A percentile compares a stretch with the other conserved stretches of the same genome.
These are phyloP conservation scores for Bruguiera hainesii DNA, from an alignment of 441 rosid genomes.

Conservation along the genomic window DNA sequence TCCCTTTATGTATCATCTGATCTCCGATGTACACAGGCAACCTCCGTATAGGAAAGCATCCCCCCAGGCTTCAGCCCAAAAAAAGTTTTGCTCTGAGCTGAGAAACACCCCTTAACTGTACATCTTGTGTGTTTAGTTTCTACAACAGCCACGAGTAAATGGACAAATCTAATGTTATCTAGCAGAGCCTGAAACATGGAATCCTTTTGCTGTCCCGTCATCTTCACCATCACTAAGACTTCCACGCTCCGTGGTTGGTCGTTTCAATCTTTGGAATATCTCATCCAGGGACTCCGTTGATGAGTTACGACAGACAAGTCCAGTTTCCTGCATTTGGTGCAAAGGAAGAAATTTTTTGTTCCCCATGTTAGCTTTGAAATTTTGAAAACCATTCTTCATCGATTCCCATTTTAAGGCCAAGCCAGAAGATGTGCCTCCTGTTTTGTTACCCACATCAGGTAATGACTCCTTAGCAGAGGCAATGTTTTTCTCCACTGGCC, in stretches of 20 bases:
- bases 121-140: conserved; percentile 23
- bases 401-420: conserved; percentile 71
- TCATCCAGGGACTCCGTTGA: conserved; percentile 72
- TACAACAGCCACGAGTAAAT: conserved; percentile 6
- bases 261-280: conserved; percentile 87
- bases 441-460: conserved; percentile 48
- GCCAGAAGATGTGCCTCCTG: conserved; percentile 53
- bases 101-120: conserved; percentile 25
- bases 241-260: conserved; percentile 45
- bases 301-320: conserved; percentile 34
- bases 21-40: conserved; percentile 6
- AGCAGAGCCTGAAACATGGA: conserved; percentile 21
- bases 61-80: conserved; percentile 12
- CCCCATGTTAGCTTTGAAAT: conserved; percentile 73
- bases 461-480: conserved; percentile 78
- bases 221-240: conserved; percentile 45
- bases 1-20: conserved; percentile 8
- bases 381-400: conserved; percentile 85
- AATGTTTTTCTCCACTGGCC: conserved; percentile 52
- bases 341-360: conserved; percentile 65
- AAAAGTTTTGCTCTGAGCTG: conserved; percentile 2
- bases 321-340: conserved; percentile 52
- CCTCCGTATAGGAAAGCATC: conserved; percentile 9
- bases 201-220: conserved; percentile 25
- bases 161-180: conserved; percentile 22